phyloP scores from a whole-genome alignment of 352 stramenopile genomes.

The Nothophytophthora sp. region DNA sequence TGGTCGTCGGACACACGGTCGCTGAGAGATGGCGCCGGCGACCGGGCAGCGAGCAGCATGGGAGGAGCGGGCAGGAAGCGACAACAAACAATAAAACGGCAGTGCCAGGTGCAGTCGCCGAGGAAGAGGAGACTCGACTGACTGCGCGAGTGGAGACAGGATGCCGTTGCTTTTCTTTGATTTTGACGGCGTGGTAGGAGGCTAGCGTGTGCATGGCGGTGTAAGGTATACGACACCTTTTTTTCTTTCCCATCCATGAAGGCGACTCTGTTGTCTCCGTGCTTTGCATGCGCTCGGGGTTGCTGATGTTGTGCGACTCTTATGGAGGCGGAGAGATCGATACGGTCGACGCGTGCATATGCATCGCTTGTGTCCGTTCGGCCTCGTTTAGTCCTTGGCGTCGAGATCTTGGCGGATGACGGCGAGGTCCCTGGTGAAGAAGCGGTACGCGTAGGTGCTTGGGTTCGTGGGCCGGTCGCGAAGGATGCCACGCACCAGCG shows the following conservation, averaged over 20 bases:
- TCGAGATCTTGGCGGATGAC: conserved; percentile 48
- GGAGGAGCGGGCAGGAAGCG: conserved; percentile 7
- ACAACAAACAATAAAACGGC: conserved; percentile 30
- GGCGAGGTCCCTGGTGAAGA: conserved; percentile 43
- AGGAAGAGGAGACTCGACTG: conserved; percentile 15
- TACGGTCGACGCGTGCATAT: too few relatives aligned
- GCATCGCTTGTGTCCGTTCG: background rate
- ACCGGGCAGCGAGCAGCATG: too few relatives aligned
- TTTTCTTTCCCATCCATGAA: conserved; percentile 15
- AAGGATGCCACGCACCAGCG: conserved; percentile 58
- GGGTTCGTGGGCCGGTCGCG: conserved; percentile 50
- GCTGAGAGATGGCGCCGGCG: too few relatives aligned
- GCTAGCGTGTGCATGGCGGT: conserved; percentile 29
- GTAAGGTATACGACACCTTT: conserved; percentile 34
- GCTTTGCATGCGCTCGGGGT: too few relatives aligned
- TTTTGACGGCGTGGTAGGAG: conserved; percentile 34
- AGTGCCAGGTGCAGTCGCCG: conserved; percentile 20
- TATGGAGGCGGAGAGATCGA: too few relatives aligned
- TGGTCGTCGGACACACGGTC: too few relatives aligned
- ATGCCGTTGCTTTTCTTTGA: conserved; percentile 31
- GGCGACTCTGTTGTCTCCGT: background rate
- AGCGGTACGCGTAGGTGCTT: conserved; percentile 54
- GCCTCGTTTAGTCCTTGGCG: conserved; percentile 34
- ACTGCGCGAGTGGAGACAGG: conserved; percentile 26
- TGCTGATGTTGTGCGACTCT: too few relatives aligned